Conservation (phyloP, 768 basidiomycete species). For the Saitozyma podzolica region DNA sequence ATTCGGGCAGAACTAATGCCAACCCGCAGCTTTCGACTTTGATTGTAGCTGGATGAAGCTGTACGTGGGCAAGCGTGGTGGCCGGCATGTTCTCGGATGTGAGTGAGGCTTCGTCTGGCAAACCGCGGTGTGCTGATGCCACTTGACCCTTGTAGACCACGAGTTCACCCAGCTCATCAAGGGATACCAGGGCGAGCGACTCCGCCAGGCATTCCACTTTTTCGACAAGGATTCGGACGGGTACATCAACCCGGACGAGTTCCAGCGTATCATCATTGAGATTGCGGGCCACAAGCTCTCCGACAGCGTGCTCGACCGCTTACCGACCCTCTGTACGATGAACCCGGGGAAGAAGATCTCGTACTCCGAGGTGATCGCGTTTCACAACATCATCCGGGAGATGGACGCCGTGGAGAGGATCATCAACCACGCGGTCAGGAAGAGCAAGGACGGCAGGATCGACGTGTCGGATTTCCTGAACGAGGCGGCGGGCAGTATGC, state of each 20-base stretch:
- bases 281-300: slow-evolving; percentile 97
- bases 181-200: slow-evolving; percentile 92
- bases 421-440: slow-evolving; percentile 83
- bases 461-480: slow-evolving; percentile 94
- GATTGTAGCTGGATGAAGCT: slow-evolving; percentile 96
- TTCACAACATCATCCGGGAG: slow-evolving; percentile 83
- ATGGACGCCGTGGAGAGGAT: slow-evolving; percentile 97
- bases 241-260: slow-evolving; percentile 88
- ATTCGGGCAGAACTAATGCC: background rate
- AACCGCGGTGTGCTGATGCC: background rate
- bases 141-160: slow-evolving; percentile 63
- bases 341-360: slow-evolving; percentile 86
- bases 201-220: slow-evolving; percentile 92
- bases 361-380: slow-evolving; percentile 94
- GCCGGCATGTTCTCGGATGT: slow-evolving; percentile 89
- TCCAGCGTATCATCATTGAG: slow-evolving; percentile 95
- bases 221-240: slow-evolving; percentile 89
- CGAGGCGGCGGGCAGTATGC: slow-evolving; percentile 77
- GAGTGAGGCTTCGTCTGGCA: slow-evolving; percentile 46
- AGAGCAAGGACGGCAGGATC: slow-evolving; percentile 92
- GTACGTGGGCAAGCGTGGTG: slow-evolving; percentile 90
- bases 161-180: slow-evolving; percentile 99
- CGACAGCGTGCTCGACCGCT: slow-evolving; percentile 82
- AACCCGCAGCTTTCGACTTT: slow-evolving; percentile 72
- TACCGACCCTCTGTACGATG: slow-evolving; percentile 88